These are phyloP conservation scores for Colletotrichum gloeosporioides DNA, from an alignment of 2,329 filamentous ascomycete species.

Conservation along the genomic window DNA sequence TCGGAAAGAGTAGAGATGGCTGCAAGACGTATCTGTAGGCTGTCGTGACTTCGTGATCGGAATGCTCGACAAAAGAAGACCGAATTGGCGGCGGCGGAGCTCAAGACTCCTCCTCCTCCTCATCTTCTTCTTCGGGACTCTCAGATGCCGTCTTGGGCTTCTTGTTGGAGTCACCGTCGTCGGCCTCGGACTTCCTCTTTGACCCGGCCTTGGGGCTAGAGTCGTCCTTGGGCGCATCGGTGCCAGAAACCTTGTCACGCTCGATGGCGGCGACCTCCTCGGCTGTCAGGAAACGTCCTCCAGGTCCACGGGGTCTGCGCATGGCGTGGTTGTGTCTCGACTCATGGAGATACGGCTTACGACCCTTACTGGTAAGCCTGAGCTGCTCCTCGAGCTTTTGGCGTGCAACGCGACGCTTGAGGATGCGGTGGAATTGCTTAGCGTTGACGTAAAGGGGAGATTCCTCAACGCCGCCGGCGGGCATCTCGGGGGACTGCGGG, in stretches of 20 bases:
- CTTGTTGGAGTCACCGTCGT: conserved; percentile 56
- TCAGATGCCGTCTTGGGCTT: conserved; percentile 59
- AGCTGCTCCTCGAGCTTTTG: conserved; percentile 94
- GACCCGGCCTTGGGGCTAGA: conserved; percentile 44
- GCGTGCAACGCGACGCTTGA: conserved; percentile 91
- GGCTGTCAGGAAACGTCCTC: conserved; percentile 93
- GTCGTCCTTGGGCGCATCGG: conserved; percentile 27
- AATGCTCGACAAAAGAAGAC: conserved; percentile 31
- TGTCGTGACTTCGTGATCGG: conserved; percentile 42
- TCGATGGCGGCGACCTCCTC: conserved; percentile 95
- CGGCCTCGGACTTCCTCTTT: conserved; percentile 66
- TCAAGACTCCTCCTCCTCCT: conserved; percentile 42
- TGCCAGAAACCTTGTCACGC: conserved; percentile 55
- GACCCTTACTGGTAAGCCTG: conserved; percentile 89
- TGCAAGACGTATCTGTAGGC: conserved; percentile 11
- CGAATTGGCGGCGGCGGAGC: conserved; percentile 19
- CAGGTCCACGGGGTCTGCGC: conserved; percentile 90
- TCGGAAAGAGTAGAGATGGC: conserved; percentile 12
- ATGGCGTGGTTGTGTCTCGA: conserved; percentile 98
- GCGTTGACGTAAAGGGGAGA: conserved; percentile 97
- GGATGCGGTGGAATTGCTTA: conserved; percentile 96
- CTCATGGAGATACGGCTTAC: conserved; percentile 97
- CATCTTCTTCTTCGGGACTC: conserved; percentile 43
- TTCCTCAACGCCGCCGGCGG: conserved; percentile 77
- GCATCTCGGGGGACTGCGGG: conserved; percentile 80